Conservation (phyloP, 2,329 filamentous ascomycete genomes). For the Botrytis tulipae region DNA sequence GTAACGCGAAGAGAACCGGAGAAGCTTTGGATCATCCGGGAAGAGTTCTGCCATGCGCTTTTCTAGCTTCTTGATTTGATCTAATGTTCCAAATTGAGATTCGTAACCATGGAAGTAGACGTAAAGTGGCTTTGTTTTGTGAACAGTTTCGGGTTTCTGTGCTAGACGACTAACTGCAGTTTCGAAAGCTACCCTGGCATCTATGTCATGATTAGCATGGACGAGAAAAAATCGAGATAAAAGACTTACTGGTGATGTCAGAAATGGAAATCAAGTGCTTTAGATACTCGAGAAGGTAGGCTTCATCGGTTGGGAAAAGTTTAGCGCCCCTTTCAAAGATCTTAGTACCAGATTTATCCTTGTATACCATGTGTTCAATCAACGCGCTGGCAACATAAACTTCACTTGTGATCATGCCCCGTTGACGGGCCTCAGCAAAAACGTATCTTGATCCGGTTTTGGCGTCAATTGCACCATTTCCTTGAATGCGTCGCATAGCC, state of each 20-base stretch:
- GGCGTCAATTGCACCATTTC: constrained; percentile 57
- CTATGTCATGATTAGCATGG: constrained; percentile 45
- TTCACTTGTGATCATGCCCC: constrained; percentile 86
- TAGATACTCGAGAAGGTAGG: constrained; percentile 91
- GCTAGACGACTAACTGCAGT: constrained; percentile 83
- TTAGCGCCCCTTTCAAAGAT: constrained; percentile 95
- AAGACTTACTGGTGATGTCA: constrained; percentile 80
- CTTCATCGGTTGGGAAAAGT: constrained; percentile 89
- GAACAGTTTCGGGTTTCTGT: constrained; percentile 69
- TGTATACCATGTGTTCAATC: constrained; percentile 94
- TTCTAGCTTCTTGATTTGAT: constrained; percentile 87
- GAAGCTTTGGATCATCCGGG: constrained; percentile 76
- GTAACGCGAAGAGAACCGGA: constrained; percentile 75
- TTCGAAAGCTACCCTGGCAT: constrained; percentile 94
- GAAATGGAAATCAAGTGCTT: constrained; percentile 92
- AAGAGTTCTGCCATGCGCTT: constrained; percentile 92
- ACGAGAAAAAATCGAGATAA: background rate
- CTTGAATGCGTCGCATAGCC: constrained; percentile 90
- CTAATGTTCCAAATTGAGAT: constrained; percentile 87
- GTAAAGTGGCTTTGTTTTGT: constrained; percentile 81
- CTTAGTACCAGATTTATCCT: constrained; percentile 86
- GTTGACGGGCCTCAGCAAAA: constrained; percentile 83
- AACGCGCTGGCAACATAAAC: constrained; percentile 92
- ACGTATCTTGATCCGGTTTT: constrained; percentile 73
- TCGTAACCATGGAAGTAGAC: constrained; percentile 94